These are phyloP conservation scores for Juglanconis oblonga DNA, from an alignment of 2,329 filamentous ascomycete species.

Conservation along the genomic window DNA sequence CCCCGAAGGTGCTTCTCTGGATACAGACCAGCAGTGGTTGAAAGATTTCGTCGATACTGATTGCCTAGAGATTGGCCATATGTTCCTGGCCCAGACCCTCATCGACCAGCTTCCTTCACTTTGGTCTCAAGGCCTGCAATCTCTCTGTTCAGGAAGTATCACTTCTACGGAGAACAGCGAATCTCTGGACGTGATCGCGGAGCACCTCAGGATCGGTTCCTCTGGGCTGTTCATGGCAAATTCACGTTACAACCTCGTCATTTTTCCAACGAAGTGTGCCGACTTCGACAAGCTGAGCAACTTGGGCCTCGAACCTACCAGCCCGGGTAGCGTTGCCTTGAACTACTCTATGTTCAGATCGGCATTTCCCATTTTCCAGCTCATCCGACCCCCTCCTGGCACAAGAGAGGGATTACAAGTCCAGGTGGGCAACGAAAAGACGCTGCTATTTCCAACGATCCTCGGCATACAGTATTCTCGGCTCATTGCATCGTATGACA, in stretches of 20 bases:
- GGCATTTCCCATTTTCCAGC: constrained; percentile 1
- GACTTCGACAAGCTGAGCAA: constrained; percentile 28
- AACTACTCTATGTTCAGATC: constrained; percentile 37
- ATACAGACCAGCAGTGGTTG: constrained; percentile 21
- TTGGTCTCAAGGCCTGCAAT: constrained; percentile 10
- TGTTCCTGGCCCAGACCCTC: constrained; percentile 27
- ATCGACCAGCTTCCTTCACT: constrained; percentile 13
- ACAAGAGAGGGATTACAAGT: not conserved
- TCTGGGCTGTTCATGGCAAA: constrained; percentile 34
- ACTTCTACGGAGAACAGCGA: not conserved
- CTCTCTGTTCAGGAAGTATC: constrained; percentile 26
- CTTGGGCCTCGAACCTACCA: constrained; percentile 19
- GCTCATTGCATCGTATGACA: constrained; percentile 6
- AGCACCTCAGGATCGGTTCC: constrained; percentile 33
- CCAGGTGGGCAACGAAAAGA: constrained; percentile 1
- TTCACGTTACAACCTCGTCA: constrained; percentile 34
- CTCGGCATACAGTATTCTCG: constrained; percentile 6
- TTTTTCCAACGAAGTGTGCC: constrained; percentile 36
- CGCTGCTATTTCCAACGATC: not conserved
- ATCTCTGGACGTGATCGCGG: constrained; percentile 23
- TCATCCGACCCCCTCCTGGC: not conserved
- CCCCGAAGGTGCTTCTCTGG: constrained; percentile 16
- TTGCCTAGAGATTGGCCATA: constrained; percentile 27
- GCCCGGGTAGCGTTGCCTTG: constrained; percentile 23
- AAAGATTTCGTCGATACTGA: constrained; percentile 23